These are phyloP conservation scores for Boletus subcaerulescens DNA, from an alignment of 768 basidiomycete genomes.

Conservation along the genomic window DNA sequence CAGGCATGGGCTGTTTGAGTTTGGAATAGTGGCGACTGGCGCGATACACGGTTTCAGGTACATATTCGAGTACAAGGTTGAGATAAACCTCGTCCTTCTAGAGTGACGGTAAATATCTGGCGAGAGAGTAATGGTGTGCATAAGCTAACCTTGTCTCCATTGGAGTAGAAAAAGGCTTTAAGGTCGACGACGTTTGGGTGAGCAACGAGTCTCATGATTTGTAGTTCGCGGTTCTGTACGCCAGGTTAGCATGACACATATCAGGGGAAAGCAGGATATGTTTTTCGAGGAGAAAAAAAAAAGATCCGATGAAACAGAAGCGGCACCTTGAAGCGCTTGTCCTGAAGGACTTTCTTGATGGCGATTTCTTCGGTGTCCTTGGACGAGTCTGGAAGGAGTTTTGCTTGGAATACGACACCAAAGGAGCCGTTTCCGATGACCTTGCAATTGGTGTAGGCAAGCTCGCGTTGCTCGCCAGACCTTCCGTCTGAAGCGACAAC, in stretches of 20 bases:
- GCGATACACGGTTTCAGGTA: constrained; percentile 98
- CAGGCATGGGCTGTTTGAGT: constrained; percentile 99
- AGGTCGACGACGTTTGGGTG: constrained; percentile 99
- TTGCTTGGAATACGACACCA: constrained; percentile 97
- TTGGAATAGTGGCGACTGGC: constrained; percentile 98
- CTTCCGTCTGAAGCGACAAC: constrained; percentile 96
- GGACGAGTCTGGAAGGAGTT: constrained; percentile 62
- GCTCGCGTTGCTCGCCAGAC: constrained; percentile 80
- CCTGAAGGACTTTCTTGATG: constrained; percentile 99
- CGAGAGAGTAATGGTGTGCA: constrained; percentile 1
- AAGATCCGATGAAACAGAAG: background rate
- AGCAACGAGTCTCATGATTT: constrained; percentile 96
- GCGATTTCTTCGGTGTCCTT: constrained; percentile 85
- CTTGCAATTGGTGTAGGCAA: constrained; percentile 96
- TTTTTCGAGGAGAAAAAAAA: constrained; percentile 4
- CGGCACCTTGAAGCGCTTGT: constrained; percentile 99
- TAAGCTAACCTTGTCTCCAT: constrained; percentile 89
- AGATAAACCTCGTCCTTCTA: constrained; percentile 99
- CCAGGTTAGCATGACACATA: constrained; percentile 13
- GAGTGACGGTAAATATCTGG: constrained; percentile 3
- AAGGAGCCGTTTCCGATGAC: constrained; percentile 99
- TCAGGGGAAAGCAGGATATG: background rate
- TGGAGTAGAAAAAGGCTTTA: constrained; percentile 98
- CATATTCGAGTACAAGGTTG: constrained; percentile 98
- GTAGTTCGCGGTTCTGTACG: constrained; percentile 92